A percentile compares a stretch with the other conserved stretches of the same genome.
phyloP scores from a whole-genome alignment of 2,329 filamentous ascomycete genomes.

The Fusarium sp. region DNA sequence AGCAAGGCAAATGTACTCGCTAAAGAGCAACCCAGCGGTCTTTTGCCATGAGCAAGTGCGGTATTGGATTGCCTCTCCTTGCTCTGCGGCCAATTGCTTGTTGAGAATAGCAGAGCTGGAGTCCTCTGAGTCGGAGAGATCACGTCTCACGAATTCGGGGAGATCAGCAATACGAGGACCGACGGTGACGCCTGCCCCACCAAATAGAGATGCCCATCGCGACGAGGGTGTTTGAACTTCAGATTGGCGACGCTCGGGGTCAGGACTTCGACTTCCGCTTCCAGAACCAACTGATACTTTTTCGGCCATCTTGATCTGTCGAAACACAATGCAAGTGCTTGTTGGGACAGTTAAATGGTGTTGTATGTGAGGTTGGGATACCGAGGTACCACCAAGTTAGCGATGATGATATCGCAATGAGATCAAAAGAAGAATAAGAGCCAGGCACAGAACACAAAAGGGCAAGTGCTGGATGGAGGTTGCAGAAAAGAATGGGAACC shows the following conservation, averaged over 20 bases:
- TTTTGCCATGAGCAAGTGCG: constrained; percentile 95
- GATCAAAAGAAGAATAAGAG: constrained; percentile 9
- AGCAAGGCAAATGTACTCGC: constrained; percentile 90
- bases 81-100: constrained; percentile 80
- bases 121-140: constrained; percentile 56
- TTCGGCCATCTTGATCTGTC: constrained; percentile 42
- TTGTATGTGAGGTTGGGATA: background rate
- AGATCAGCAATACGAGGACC: constrained; percentile 65
- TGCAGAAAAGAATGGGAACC: constrained; percentile 8
- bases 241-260: constrained; percentile 40
- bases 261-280: constrained; percentile 31
- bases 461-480: constrained; percentile 7
- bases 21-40: constrained; percentile 91
- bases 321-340: background rate
- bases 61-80: constrained; percentile 85
- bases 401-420: background rate
- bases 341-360: background rate
- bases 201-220: constrained; percentile 52
- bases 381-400: background rate
- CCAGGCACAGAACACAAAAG: constrained; percentile 13
- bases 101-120: constrained; percentile 62
- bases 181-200: constrained; percentile 55
- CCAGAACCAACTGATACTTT: constrained; percentile 37
- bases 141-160: constrained; percentile 50
- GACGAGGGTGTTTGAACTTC: constrained; percentile 39